Percentiles rank a stretch among this genome's conserved stretches.
Conservation (phyloP, 2,329 filamentous ascomycete species). For the Aureobasidium subglaciale region DNA sequence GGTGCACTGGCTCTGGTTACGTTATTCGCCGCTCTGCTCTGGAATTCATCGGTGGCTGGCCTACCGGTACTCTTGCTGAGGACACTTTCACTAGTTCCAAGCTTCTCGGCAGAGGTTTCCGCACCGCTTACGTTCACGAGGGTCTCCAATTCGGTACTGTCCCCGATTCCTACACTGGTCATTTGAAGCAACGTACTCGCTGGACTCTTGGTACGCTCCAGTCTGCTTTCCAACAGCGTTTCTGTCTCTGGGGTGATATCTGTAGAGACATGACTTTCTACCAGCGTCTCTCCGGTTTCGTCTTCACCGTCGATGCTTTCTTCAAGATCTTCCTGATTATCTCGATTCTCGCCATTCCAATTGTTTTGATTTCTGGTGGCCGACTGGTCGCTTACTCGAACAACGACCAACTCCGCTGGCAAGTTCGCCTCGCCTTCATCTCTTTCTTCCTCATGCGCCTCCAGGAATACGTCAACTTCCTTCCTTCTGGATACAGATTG, state of each 20-base stretch:
- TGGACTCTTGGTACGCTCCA: conserved; percentile 52
- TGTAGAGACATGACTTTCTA: conserved; percentile 48
- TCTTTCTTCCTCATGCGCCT: conserved; percentile 38
- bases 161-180: conserved; percentile 49
- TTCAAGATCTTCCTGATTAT: conserved; percentile 52
- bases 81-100: conserved; percentile 54
- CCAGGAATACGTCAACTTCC: conserved; percentile 56
- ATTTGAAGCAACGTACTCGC: conserved; percentile 51
- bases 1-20: conserved; percentile 60
- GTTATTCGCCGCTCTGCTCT: conserved; percentile 53
- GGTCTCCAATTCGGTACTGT: conserved; percentile 54
- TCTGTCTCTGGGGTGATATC: conserved; percentile 41
- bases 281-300: conserved; percentile 41
- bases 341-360: conserved; percentile 50
- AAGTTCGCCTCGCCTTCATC: conserved; percentile 14
- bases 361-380: conserved; percentile 52
- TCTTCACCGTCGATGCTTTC: conserved; percentile 32
- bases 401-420: conserved; percentile 22
- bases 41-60: conserved; percentile 56
- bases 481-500: conserved; percentile 53
- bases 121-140: conserved; percentile 54
- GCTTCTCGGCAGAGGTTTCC: conserved; percentile 56
- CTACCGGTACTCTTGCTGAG: conserved; percentile 53
- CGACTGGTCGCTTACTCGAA: conserved; percentile 51
- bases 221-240: conserved; percentile 53